phyloP scores from a whole-genome alignment of 495 filamentous ascomycete species.

The Aspergillus sclerotioniger region DNA sequence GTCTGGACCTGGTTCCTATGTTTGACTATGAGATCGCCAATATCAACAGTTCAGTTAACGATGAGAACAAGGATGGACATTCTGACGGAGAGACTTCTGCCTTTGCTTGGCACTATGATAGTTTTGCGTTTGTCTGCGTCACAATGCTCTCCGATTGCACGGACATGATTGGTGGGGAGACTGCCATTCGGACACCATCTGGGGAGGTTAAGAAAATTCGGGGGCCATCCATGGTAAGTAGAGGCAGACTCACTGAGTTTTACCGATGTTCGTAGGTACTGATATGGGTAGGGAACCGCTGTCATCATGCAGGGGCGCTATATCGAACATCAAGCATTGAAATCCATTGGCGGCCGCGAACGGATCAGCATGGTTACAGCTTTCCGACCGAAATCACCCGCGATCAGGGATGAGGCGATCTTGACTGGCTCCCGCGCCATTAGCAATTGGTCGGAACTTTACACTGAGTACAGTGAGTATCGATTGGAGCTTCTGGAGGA shows the following conservation, averaged over 20 bases:
- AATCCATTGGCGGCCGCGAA: slow-evolving; percentile 58
- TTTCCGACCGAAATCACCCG: slow-evolving; percentile 58
- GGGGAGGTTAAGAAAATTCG: slow-evolving; percentile 61
- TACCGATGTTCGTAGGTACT: not conserved
- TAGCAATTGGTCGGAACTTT: slow-evolving; percentile 63
- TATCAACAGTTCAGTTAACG: slow-evolving; percentile 64
- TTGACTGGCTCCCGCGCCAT: slow-evolving; percentile 63
- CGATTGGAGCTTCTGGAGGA: slow-evolving; percentile 66
- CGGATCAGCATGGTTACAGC: slow-evolving; percentile 72
- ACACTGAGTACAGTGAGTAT: slow-evolving; percentile 65
- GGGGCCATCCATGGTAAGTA: slow-evolving; percentile 61
- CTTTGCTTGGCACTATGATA: slow-evolving; percentile 69
- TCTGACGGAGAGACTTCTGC: slow-evolving; percentile 37
- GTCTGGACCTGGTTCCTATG: slow-evolving; percentile 61
- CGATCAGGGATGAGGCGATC: slow-evolving; percentile 59
- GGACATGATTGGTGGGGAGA: slow-evolving; percentile 69
- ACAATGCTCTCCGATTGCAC: slow-evolving; percentile 69
- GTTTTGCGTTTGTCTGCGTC: slow-evolving; percentile 74
- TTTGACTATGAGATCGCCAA: slow-evolving; percentile 71
- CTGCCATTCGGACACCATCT: slow-evolving; percentile 55
- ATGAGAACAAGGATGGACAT: slow-evolving; percentile 17
- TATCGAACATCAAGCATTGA: slow-evolving; percentile 67
- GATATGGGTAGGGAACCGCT: slow-evolving; percentile 54
- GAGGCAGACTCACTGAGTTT: too few relatives aligned
- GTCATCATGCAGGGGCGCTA: slow-evolving; percentile 72